Base-by-base conservation (phyloP, 495 filamentous ascomycete species). In the Aspergillus bertholletiae region DNA sequence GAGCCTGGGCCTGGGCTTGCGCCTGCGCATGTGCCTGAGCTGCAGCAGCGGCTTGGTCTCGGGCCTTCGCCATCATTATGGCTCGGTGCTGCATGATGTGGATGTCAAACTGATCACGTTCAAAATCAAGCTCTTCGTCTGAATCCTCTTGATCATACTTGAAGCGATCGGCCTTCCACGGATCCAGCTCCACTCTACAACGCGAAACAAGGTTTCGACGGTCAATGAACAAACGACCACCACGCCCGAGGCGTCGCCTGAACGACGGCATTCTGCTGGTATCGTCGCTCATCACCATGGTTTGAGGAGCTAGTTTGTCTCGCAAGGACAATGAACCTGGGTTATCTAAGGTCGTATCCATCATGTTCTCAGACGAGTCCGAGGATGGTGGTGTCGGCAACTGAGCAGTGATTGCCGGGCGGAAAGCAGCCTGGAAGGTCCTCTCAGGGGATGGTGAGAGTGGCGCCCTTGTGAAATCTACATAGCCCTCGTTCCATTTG, bases 351-450 rank as follows among this genome's bases (percentile, higher is more conserved):
- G 73, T 59, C 56, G 65, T 66, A 39, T 83, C 80, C 58, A 70
- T 70, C 58, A 74, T 72, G 54, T 76, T 80, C 52, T 81, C 86
- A 9, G 86, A 88, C 39, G 86, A 84, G 49, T 85, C 83, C 54
- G 88, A 90, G 28, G 89, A 85, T 50, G 92, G 92, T 13, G 92
- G 92, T 21, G 91, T 96, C 62, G 91, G 88, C 57, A 92, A 71
- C 67, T 91, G 92, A 40, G 90, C 84, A 24, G 87, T 88, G 61
- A 88, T 90, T 46, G 90, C 91, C 51, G 84, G 84, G 57, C 92
- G 86, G 70, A 87, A 92, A 23, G 79, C 76, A 48, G 82, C 79
- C 28, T 86, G 84, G 54, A 79, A 79, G 11, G 67, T 74, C 54
- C 73, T 72, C 41, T 79, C 82, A 53, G 76, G 69, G 13, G 85